Evolutionary conservation across 1,284 basidiomycete genomes (phyloP), one percentile per base, ranked within the genome.

Genomic region (Cryptococcus sp.): DNA sequence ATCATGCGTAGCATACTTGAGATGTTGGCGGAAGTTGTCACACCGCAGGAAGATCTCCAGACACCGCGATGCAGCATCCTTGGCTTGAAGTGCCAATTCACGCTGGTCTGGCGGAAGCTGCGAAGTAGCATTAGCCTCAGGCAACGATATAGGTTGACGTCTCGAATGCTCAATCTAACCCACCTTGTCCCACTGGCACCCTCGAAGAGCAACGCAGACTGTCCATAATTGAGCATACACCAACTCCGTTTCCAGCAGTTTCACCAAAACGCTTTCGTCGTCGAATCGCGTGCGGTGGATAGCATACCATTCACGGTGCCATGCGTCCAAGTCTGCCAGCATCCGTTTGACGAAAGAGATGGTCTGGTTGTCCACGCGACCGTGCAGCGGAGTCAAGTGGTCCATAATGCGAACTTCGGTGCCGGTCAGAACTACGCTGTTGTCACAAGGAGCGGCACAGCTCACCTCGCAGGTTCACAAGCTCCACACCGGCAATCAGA

Each of bases 151-250:
- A 19, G 16, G 17, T 30, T 19, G 4, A 16, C 3, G 16, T 22
- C 13, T 35, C 23, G n/a, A 15, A 3, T 17, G 38, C n/a, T 10
- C 16, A 47, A 47, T 22, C 8, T 23, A 19, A 6, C 42, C 8
- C 88, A 95, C 93, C 78, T 92, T 93, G 70, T 95, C 91, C 89
- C 92, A 95, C 11, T 89, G 86, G 42, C 88, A 89, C 6, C 93
- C 93, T 56, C 93, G 85, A 40, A 96, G 81, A 10, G 91, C 92
- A 5, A 94, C 89, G 71, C 93, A 95, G 30, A 93, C 88, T 38
- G 94, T 85, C 91, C 93, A 96, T 5, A 96, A 81, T 75, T 95
- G 92, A 27, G 92, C 90, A 71, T 93, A 92, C 69, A 93, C 87
- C 58, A 94, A 81, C 70, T 96, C 93, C 8, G 89, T 89, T 1